Percentiles rank a stretch among this genome's conserved stretches.
These are phyloP conservation scores for Suillus spraguei DNA, from an alignment of 768 basidiomycete genomes.

Conservation along the genomic window DNA sequence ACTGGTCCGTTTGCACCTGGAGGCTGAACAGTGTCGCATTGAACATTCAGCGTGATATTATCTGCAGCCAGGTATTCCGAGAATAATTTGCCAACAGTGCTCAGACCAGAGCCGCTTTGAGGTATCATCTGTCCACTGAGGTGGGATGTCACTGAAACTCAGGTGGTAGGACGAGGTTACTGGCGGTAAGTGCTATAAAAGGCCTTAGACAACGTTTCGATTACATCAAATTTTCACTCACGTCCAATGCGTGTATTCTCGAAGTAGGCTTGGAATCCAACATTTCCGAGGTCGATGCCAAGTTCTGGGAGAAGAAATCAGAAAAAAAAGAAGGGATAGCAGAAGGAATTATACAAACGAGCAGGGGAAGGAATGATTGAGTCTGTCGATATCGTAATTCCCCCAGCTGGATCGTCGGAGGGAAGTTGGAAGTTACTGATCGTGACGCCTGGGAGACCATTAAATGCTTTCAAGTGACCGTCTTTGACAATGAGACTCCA, in stretches of 20 bases:
- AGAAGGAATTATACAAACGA: conserved; percentile 45
- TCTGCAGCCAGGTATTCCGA: conserved; percentile 64
- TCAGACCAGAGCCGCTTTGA: conserved; percentile 55
- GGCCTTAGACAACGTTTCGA: conserved; percentile 5
- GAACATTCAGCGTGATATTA: conserved; percentile 61
- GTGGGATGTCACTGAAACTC: conserved; percentile 49
- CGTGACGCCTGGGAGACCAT: conserved; percentile 67
- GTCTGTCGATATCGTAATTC: conserved; percentile 71
- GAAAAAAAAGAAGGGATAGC: conserved; percentile 18
- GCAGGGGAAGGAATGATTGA: conserved; percentile 65
- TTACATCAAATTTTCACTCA: conserved; percentile 35
- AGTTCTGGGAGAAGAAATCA: conserved; percentile 45
- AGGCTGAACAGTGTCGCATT: conserved; percentile 64
- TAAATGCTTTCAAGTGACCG: conserved; percentile 70
- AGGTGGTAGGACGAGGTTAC: conserved; percentile 52
- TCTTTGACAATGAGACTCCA: conserved; percentile 60
- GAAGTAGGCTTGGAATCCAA: conserved; percentile 65
- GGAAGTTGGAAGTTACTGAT: conserved; percentile 75
- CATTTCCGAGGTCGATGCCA: conserved; percentile 68
- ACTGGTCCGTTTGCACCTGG: conserved; percentile 52
- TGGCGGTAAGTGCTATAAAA: conserved; percentile 51
- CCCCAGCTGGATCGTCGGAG: conserved; percentile 65
- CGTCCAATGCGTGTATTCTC: conserved; percentile 59
- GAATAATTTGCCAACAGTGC: conserved; percentile 62
- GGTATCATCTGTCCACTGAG: conserved; percentile 68